Evolutionary conservation across 2,329 filamentous ascomycete species (phyloP), one percentile per base, ranked within the genome.

Genomic region (Ophiocordyceps camponoti-rufipedis): DNA sequence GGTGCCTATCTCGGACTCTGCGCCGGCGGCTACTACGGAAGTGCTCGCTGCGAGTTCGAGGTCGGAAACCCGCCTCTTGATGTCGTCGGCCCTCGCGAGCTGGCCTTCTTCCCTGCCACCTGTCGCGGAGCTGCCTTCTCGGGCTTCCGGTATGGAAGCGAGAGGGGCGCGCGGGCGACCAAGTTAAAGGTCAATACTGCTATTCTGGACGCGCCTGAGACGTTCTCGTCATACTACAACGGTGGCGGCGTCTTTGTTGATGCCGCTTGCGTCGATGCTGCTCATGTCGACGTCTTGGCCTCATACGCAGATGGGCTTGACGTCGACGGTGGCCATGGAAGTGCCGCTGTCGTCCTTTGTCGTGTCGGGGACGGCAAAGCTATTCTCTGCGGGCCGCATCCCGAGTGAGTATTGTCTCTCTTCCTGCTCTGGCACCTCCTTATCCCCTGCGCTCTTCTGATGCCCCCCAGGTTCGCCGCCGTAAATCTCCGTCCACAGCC

Each of bases 201-300:
- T 2, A 66, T 69, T 0, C 75, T 93, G 48, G 60, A 64, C 0
- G 71, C 67, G 0, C 62, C 65, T 4, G 58, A 76, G 1, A 66
- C 69, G 1, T 85, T 94, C 48, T 68, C 71, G 45, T 80, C 78
- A 13, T 98, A 98, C 58, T 95, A 89, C 61, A 98, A 98, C 54
- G 91, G 91, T 1, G 91, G 91, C 1, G 88, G 91, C 4, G 78
- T 94, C 1, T 98, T 96, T 64, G 85, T 94, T 1, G 81, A 91
- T 62, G 81, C 83, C 1, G 70, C 72, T 3, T 74, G 71, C 41
- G 68, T 76, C 46, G 65, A 68, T 46, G 70, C 73, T 29, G 65
- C 71, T 50, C 82, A 81, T 2, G 76, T 95, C 0, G 78, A 95
- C 60, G 72, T 94, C 7, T 66, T 98, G 23, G 91, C 89, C 1